Evolutionary conservation across 2,329 filamentous ascomycete genomes (phyloP), one percentile per base, ranked within the genome.

Genomic region (Daldinia sp.): DNA sequence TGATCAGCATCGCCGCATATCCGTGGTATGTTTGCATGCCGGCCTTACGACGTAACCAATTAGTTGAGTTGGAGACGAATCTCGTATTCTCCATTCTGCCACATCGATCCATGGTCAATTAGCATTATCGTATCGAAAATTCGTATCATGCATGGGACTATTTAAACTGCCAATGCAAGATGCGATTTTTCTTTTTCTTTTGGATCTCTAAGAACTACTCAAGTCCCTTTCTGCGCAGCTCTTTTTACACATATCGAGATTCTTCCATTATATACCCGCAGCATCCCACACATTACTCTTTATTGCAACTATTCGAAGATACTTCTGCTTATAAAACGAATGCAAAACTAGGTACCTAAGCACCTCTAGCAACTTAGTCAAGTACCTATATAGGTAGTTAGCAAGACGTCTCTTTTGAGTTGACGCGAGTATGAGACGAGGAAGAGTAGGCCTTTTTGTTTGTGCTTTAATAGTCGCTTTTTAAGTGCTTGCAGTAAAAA

Each of bases 401-500:
- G 27, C 13, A 45, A 13, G n/a, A 45, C 8, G 5, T n/a, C 8
- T 30, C 23, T 4, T 29, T 17, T 19, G n/a, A 19, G 27, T 48
- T 48, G 9, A 48, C 30, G 15, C n/a, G n/a, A n/a, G n/a, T n/a
- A n/a, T 56, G 39, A 65, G 32, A 52, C 27, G 21, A 35, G 19
- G 25, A 43, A 47, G 37, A 47, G 21, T 34, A 62, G 32, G 21
- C 48, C 58, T 9, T 27, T 50, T 53, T 53, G 10, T 29, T 43
- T 45, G 39, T 41, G 37, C 37, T 41, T 41, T 23, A 7, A n/a
- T n/a, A 41, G 37, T 25, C 15, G 45, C 25, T 32, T 56, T n/a
- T 65, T 49, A 67, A 67, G 64, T 64, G 64, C 62, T 62, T 67
- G 64, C 64, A 67, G 64, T 32, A 60, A 59, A n/a, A 64, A 62